Conservation (phyloP, 176 grass and related monocot genomes). For the Luzula sylvatica region DNA sequence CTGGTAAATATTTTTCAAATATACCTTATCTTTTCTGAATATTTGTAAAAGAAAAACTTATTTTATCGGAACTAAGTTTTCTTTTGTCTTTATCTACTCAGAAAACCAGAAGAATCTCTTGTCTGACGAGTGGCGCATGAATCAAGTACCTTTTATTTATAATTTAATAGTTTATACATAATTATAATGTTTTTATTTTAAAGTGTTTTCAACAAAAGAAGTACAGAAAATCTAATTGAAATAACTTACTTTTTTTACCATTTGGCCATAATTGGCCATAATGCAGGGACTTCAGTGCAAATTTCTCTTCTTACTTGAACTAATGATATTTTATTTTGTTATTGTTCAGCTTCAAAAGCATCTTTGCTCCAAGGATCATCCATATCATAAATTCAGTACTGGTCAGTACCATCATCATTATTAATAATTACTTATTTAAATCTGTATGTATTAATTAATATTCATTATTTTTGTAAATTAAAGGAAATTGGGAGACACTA, state of each 20-base stretch:
- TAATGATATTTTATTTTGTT: conserved; percentile 13
- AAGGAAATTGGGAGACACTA: conserved; percentile 95
- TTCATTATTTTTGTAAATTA: conserved; percentile 13
- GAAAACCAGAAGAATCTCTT: conserved; percentile 97
- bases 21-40: background rate
- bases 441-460: background rate
- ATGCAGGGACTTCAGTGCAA: too few species aligned
- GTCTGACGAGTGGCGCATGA: conserved; percentile 69
- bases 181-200: background rate
- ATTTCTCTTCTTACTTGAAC: conserved; percentile 7
- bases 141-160: conserved; percentile 48
- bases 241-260: background rate
- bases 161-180: too few species aligned
- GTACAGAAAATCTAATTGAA: too few species aligned
- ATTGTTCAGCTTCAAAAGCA: conserved; percentile 82
- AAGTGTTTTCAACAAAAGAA: background rate
- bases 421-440: conserved; percentile 13
- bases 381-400: conserved; percentile 94
- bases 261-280: background rate
- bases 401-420: conserved; percentile 33
- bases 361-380: conserved; percentile 67
- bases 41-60: too few species aligned
- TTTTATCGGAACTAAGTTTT: background rate
- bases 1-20: conserved; percentile 42
- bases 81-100: conserved; percentile 12